A percentile compares a stretch with the other conserved stretches of the same genome.
These are phyloP conservation scores for Schoenoplectus triqueter DNA, from an alignment of 202 grass and related monocot species.

Conservation along the genomic window DNA sequence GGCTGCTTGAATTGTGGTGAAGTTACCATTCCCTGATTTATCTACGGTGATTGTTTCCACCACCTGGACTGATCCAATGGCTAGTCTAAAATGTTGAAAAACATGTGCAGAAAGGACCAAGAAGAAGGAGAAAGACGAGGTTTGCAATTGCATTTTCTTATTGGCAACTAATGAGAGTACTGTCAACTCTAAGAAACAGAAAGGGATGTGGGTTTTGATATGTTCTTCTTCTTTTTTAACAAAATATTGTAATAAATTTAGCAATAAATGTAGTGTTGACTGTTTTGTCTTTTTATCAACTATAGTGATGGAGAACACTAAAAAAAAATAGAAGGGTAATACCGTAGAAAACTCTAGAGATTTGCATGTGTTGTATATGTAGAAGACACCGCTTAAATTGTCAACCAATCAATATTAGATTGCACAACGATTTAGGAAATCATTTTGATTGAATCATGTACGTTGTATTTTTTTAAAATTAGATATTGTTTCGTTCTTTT, in stretches of 20 bases:
- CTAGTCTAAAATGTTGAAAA: neutral
- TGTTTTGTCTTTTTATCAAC: neutral
- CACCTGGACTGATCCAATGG: slow-evolving; percentile 23
- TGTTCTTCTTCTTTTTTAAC: neutral
- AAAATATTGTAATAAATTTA: neutral
- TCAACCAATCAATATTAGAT: neutral
- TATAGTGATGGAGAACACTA: neutral
- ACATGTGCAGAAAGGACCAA: slow-evolving; percentile 21
- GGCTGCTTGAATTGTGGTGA: slow-evolving; percentile 55
- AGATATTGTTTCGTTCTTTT: too few relatives aligned
- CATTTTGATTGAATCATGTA: too few relatives aligned
- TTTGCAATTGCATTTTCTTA: slow-evolving; percentile 27
- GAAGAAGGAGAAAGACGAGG: neutral
- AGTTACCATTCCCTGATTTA: slow-evolving; percentile 45
- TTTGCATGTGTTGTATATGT: neutral
- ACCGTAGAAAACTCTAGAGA: neutral
- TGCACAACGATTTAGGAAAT: neutral
- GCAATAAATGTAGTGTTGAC: neutral
- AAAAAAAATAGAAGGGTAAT: neutral
- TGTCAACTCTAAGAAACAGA: neutral
- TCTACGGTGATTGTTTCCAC: slow-evolving; percentile 46
- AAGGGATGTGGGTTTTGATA: neutral
- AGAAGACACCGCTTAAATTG: neutral
- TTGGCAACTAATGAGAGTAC: neutral
- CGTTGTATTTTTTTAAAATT: too few relatives aligned